Evolutionary conservation across 2,329 filamentous ascomycete species (phyloP).

Genomic region (Xylaria hypoxylon): DNA sequence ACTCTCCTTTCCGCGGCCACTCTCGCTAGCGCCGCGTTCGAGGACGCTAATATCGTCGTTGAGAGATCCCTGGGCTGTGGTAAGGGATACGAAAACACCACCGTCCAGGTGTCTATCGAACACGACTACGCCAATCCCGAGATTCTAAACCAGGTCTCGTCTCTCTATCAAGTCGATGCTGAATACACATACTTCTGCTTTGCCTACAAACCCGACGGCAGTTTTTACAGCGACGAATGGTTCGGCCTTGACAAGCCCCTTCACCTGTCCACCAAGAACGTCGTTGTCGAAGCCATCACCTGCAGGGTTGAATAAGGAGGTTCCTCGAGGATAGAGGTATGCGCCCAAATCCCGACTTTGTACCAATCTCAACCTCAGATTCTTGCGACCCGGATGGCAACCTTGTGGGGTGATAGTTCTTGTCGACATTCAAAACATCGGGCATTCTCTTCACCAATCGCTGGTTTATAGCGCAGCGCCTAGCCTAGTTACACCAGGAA

Average conservation of each 20-base stretch:
- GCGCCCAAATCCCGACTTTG: not conserved
- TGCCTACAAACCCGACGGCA: constrained; percentile 28
- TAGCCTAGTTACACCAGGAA: not conserved
- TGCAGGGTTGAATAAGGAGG: constrained; percentile 27
- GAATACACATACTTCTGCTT: constrained; percentile 34
- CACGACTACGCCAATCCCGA: constrained; percentile 19
- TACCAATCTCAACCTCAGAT: not conserved
- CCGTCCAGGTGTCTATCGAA: constrained; percentile 10
- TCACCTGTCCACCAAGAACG: constrained; percentile 32
- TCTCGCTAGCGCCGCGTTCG: constrained; percentile 3
- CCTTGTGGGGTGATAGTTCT: not conserved
- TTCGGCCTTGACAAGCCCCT: constrained; percentile 32
- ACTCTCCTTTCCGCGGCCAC: constrained; percentile 25
- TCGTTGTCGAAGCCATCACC: constrained; percentile 27
- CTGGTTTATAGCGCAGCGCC: too few relatives aligned
- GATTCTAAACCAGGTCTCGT: constrained; percentile 30
- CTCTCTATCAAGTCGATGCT: constrained; percentile 28
- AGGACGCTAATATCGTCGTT: constrained; percentile 23
- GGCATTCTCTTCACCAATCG: too few relatives aligned
- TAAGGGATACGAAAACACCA: constrained; percentile 30
- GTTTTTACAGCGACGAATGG: constrained; percentile 26
- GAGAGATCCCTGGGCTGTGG: constrained; percentile 30
- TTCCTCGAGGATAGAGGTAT: not conserved
- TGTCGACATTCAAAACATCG: not conserved
- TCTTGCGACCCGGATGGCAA: too few relatives aligned